Evolutionary conservation across 345 rosid species (phyloP).

Genomic region (Citrus cavaleriei): DNA sequence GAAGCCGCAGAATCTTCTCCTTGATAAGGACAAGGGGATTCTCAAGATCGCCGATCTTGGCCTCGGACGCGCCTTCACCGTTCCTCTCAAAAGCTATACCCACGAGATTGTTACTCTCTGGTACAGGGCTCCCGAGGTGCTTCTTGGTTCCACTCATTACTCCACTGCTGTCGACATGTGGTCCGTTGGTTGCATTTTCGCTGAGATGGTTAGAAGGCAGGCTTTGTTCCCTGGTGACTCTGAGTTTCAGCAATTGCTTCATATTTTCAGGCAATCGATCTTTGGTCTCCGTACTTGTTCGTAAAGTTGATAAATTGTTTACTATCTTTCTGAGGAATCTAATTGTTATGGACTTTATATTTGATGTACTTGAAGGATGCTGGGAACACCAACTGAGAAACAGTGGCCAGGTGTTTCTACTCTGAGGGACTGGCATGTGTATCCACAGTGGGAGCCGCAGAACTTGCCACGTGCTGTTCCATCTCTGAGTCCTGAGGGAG

Average conservation of each 20-base stretch:
- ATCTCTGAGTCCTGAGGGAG: slow-evolving; percentile 67
- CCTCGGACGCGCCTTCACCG: slow-evolving; percentile 85
- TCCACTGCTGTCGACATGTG: slow-evolving; percentile 92
- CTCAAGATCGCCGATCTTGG: slow-evolving; percentile 93
- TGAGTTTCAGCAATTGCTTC: slow-evolving; percentile 92
- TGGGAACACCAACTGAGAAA: slow-evolving; percentile 86
- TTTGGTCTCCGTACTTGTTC: background rate
- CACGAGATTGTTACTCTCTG: slow-evolving; percentile 97
- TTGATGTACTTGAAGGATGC: slow-evolving; percentile 37
- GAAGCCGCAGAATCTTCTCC: slow-evolving; percentile 86
- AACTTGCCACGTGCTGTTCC: slow-evolving; percentile 68
- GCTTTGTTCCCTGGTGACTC: slow-evolving; percentile 94
- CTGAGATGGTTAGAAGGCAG: slow-evolving; percentile 91
- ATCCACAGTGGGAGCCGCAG: slow-evolving; percentile 85
- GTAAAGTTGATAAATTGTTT: background rate
- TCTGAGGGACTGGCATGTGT: slow-evolving; percentile 89
- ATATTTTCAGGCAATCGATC: slow-evolving; percentile 64
- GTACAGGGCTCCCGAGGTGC: slow-evolving; percentile 94
- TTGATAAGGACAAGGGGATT: slow-evolving; percentile 77
- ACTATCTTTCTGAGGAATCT: background rate
- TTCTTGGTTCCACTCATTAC: slow-evolving; percentile 80
- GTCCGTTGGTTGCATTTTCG: slow-evolving; percentile 98
- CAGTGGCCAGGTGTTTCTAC: slow-evolving; percentile 85
- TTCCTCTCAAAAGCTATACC: slow-evolving; percentile 86
- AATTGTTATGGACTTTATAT: background rate